Percentiles rank a stretch among this genome's conserved stretches.
Evolutionary conservation across 2,329 filamentous ascomycete genomes (phyloP).

Genomic region (Trichoderma breve): DNA sequence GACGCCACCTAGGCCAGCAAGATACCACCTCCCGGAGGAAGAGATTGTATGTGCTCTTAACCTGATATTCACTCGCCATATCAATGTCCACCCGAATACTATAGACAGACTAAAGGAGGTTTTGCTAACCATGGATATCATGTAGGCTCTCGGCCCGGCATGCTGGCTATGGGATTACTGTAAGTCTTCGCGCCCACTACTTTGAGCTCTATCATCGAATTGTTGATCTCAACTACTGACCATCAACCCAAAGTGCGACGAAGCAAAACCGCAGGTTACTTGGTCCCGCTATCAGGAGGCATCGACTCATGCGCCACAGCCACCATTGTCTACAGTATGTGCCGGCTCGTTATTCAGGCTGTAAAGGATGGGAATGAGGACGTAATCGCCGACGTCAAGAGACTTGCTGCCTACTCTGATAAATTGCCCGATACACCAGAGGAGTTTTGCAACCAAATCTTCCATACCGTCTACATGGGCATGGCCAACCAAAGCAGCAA

Average conservation of each 20-base stretch:
- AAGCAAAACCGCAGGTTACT: conserved; percentile 50
- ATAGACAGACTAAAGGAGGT: background rate
- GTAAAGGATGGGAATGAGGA: conserved; percentile 37
- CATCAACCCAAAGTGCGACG: conserved; percentile 31
- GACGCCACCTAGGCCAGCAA: conserved; percentile 16
- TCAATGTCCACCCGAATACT: background rate
- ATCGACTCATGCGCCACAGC: conserved; percentile 54
- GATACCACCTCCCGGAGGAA: conserved; percentile 62
- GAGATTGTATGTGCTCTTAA: conserved; percentile 47
- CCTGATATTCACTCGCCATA: background rate
- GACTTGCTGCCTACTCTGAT: conserved; percentile 24
- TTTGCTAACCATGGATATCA: background rate
- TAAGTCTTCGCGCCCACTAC: conserved; percentile 2
- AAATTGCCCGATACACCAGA: conserved; percentile 31
- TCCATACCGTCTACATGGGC: conserved; percentile 38
- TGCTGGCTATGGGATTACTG: conserved; percentile 68
- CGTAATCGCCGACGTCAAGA: conserved; percentile 29
- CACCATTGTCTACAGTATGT: conserved; percentile 48
- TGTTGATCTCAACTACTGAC: background rate
- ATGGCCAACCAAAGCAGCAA: conserved; percentile 63
- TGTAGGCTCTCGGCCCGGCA: conserved; percentile 54
- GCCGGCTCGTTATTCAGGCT: conserved; percentile 53
- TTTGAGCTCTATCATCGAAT: background rate
- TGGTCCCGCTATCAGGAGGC: conserved; percentile 54
- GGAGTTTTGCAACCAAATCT: conserved; percentile 37